Evolutionary conservation across 1,284 basidiomycete genomes (phyloP), one percentile per base, ranked within the genome.

Genomic region (Rhizoctonia solani): DNA sequence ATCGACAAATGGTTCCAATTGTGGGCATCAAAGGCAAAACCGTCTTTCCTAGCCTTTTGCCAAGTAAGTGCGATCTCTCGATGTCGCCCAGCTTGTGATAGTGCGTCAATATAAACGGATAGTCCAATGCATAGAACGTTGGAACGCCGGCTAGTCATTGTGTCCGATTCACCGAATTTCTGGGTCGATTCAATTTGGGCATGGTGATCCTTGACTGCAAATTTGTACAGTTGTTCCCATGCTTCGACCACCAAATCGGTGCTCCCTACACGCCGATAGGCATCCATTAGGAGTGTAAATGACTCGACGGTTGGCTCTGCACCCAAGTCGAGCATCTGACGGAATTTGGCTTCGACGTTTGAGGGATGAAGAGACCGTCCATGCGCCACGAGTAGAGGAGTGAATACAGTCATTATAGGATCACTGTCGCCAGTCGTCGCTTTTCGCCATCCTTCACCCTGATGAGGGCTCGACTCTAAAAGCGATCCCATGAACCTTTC

Each of bases 1-100:
- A 88, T 80, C 25, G 82, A 84, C 25, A 96, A 81, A 73, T 93
- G 87, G 75, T 98, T 98, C 90, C 93, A 99, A 77, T 98, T 98
- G 72, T 90, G 87, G 11, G 91, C 84, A 75, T 98, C 93, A 74
- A 95, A 94, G 2, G 82, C 82, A 72, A 96, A 91, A 1, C 93
- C 92, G n/a, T 81, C 76, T 4, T 78, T 71, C 69, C 85, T 83
- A 53, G 92, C 83, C 30, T 79, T 75, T 16, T 80, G 77, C 95
- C 96, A 98, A 0, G 84, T 79, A 11, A 77, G 74, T 19, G 87
- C 84, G 42, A 97, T 83, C 66, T 88, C 83, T 6, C 75, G 70
- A 73, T 92, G 87, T 41, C 79, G 76, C 1, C 88, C 89, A 0
- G 83, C 84, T 1, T 80, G 77, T 2, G 92, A 92, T 41, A 95